Percentiles rank a stretch among this genome's conserved stretches.
phyloP scores from a whole-genome alignment of 768 basidiomycete genomes.

The Peribolospora baueri region DNA sequence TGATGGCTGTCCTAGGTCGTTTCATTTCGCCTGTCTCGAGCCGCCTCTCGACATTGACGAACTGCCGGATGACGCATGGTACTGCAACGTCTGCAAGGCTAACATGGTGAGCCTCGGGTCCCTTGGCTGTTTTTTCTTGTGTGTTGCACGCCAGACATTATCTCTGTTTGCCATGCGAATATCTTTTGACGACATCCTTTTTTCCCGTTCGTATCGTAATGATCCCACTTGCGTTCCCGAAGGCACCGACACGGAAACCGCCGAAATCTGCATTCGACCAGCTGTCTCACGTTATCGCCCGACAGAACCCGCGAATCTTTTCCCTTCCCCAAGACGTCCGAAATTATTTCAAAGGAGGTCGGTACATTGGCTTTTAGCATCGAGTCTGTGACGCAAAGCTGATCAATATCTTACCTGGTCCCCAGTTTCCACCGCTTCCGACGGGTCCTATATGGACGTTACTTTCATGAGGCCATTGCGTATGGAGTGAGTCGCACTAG shows the following conservation, averaged over 20 bases:
- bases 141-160: background rate
- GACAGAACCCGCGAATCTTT: slow-evolving; percentile 50
- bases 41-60: slow-evolving; percentile 77
- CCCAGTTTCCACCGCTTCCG: slow-evolving; percentile 49
- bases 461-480: slow-evolving; percentile 52
- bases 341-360: slow-evolving; percentile 65
- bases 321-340: slow-evolving; percentile 66
- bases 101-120: slow-evolving; percentile 16
- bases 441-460: slow-evolving; percentile 61
- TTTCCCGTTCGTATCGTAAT: background rate
- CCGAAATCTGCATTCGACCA: slow-evolving; percentile 19
- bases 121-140: background rate
- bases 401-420: background rate
- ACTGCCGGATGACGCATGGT: slow-evolving; percentile 40
- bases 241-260: too few relatives aligned
- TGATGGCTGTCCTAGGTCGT: slow-evolving; percentile 85
- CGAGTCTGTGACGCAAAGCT: too few relatives aligned
- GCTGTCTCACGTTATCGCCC: slow-evolving; percentile 44
- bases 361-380: slow-evolving; percentile 12
- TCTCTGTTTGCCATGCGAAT: background rate
- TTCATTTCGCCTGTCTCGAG: slow-evolving; percentile 89
- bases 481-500: slow-evolving; percentile 39
- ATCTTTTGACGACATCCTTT: background rate
- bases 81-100: slow-evolving; percentile 35
- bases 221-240: too few relatives aligned